Evolutionary conservation across 208 protist genomes (phyloP), one percentile per base, ranked within the genome.

Genomic region (Leishmania turanica): DNA sequence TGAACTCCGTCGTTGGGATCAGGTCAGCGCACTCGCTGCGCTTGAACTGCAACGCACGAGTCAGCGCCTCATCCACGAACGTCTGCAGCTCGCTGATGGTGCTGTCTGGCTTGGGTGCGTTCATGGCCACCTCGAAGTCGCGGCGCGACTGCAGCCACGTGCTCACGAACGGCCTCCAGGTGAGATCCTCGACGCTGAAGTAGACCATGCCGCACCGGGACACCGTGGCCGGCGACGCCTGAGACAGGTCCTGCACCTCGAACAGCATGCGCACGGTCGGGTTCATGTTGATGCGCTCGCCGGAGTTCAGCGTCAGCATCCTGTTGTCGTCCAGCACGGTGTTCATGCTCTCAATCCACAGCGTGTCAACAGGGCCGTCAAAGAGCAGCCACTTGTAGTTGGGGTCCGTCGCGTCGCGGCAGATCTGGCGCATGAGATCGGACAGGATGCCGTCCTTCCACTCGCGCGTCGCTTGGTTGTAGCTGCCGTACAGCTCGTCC

Each of bases 291-390:
- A 99, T 99, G 82, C 99, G 96, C 87, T 99, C 98, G 40, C 98
- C 97, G 58, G 98, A 99, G 92, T 99, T 99, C 27, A 99, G 92
- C 31, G 99, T 99, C 11, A 99, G 94, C 89, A 99, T 95, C 92
- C 99, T 99, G 91, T 99, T 99, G 89, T 99, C 99, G 91, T 99
- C 99, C 24, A 99, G 90, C n/a, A 99, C 98, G 27, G 99, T 99
- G 89, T 99, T 99, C 98, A 99, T 99, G 11, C 91, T 98, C 93
- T 99, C 99, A 81, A 99, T 99, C 99, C 99, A 99, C 31, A 99
- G 89, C 68, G 99, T 99, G 90, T 99, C 99, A 24, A 99, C 98
- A 37, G 99, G 99, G 53, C 99, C 99, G 84, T 99, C 99, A 66
- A 99, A 98, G 31, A 99, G 73, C 27, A 99, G 93, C 99, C 99